Base-by-base conservation (phyloP, 2,329 filamentous ascomycete species). In the Colletotrichum chlorophyti region DNA sequence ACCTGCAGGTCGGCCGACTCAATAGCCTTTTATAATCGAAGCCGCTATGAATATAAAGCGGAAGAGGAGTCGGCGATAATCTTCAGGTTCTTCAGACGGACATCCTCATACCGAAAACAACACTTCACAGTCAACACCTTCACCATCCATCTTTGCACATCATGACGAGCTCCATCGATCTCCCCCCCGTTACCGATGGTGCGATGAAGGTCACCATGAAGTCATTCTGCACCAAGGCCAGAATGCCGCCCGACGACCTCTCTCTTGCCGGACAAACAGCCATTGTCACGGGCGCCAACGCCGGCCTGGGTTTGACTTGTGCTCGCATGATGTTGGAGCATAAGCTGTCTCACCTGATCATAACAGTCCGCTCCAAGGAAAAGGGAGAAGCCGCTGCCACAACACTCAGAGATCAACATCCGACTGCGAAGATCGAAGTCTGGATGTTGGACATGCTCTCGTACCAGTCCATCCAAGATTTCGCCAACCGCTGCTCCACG, bases 261-360 rank as follows among this genome's bases (percentile, higher is more conserved):
- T 58, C 69, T 31, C 63, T 79, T 12, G 64, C 68, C 1, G 69
- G 71, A 1, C 68, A 77, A 54, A 74, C 73, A 0, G 76, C 76
- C 42, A 77, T 84, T 35, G 69, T 84, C 12, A 83, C 81, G 0
- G 82, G 82, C 1, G 68, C 73, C 17, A 84, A 82, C 58, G 68
- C 65, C 0, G 82, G 82, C 0, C 68, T 85, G 0, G 82, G 82
- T 1, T 70, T 79, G n/a, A 76, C 79, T 57, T 67, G 74, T 1
- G 69, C 74, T 12, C 65, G 68, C 1, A 75, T 78, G 35, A 69
- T 83, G 23, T 69, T 79, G 2, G 61, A 65, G 0, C 62, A 76
- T 8, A 11, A 40, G 0, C 68, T 82, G 11, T 73, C 72, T 2
- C 74, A 70, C 19, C 66, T 84, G 9, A 74, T 84, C 53, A 66